Evolutionary conservation across 208 protist genomes (phyloP), one percentile per base, ranked within the genome.

Genomic region (Acanthamoeba sp.): DNA sequence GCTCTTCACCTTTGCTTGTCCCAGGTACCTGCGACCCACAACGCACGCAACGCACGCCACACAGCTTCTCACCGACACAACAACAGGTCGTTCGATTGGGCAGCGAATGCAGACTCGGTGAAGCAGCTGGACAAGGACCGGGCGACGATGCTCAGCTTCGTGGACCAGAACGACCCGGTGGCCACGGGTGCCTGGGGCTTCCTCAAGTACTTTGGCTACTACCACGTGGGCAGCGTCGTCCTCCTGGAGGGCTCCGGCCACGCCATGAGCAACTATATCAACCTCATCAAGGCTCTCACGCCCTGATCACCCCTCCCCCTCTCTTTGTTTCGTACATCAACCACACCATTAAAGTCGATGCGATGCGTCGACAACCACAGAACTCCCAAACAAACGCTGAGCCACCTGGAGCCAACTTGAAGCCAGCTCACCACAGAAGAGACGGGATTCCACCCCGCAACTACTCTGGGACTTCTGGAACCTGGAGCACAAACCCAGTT

Each of bases 131-230:
- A 73, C 34, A 38, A 32, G 32, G 64, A 38, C 32, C 64, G 64
- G 20, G 64, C 64, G 64, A 73, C 64, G 14, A 73, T 73, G 64
- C 27, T 73, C 64, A 73, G 64, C 34, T 73, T 73, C 34, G 64
- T 73, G 32, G 64, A 73, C 64, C 27, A 73, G 64, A 73, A 73
- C 64, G 64, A 73, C n/a, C 32, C 64, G 29, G 64, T 73, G 64
- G 64, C 64, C 32, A 73, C 64, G 32, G 64, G 64, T 29, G 64
- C 64, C 34, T 73, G 64, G 64, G 64, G 64, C 64, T 73, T 73
- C 64, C 64, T 73, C 64, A 73, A 73, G 64, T 73, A 73, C 64
- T 73, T 73, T 73, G 64, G 64, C 64, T 73, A 73, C 64, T 73
- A 73, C 64, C 64, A 73, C 64, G 64, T 73, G 10, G 64, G 64